Evolutionary conservation across 305 asterid species (phyloP), one percentile per base, ranked within the genome.

Genomic region (Solanum hybrid): DNA sequence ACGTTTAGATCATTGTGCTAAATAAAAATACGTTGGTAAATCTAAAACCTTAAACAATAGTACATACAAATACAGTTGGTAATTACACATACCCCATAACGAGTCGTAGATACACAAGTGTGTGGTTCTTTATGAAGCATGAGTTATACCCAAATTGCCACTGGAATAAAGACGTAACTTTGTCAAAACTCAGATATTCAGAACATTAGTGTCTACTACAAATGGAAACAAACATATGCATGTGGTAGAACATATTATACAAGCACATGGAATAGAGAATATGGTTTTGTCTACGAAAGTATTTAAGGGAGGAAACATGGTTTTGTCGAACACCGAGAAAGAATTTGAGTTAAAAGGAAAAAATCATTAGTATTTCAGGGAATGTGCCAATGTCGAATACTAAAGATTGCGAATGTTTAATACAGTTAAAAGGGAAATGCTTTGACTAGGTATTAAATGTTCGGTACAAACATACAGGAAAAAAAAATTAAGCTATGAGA

Each of bases 141-240:
- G 99, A 96, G 77, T 90, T 89, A 71, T 98, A 98, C 87, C 99
- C 99, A 86, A 98, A 98, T 91, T 98, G 99, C 99, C 99, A 98
- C 99, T 97, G 98, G 42, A 91, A 91, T 12, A 38, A 29, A 81
- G 26, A 84, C 79, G 71, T 84, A 91, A 86, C 87, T 87, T 32
- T 29, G 34, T 34, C 71, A 85, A 16, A 88, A 29, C 32, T 34
- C 38, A 85, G 73, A 73, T 29, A 85, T 85, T 84, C 75, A 32
- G 51, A 85, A 40, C 69, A 79, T 88, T 34, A 77, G 24, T n/a
- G 75, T 42, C 72, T 31, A 87, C 66, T 5, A 38, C 79, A 87
- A 27, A 42, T 31, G 14, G 38, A 40, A 32, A 73, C 73, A 35
- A 60, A 31, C 24, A 40, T 17, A 42, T 22, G 87, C 27, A 42